phyloP scores from a whole-genome alignment of 1,139 yeast species.

The Hansenula sp. region DNA sequence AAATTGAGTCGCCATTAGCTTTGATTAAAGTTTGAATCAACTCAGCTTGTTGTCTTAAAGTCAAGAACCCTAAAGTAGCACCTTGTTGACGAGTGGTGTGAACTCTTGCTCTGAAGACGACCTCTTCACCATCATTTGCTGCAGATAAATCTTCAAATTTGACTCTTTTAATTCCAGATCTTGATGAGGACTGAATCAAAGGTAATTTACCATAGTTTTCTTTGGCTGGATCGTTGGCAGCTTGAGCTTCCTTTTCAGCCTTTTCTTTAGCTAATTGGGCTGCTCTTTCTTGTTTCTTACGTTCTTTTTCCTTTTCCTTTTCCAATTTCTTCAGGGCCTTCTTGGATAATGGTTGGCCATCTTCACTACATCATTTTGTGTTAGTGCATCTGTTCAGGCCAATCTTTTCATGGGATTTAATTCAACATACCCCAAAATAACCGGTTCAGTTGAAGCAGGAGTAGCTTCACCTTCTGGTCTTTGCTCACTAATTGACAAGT shows the following conservation, averaged over 20 bases:
- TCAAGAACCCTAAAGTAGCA: conserved; percentile 87
- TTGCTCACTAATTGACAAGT: conserved; percentile 30
- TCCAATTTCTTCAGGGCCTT: conserved; percentile 93
- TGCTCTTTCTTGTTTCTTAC: conserved; percentile 90
- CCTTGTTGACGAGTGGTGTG: conserved; percentile 95
- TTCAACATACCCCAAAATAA: conserved; percentile 24
- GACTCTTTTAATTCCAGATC: conserved; percentile 59
- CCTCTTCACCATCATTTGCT: conserved; percentile 72
- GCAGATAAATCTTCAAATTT: conserved; percentile 53
- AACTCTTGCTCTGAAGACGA: conserved; percentile 88
- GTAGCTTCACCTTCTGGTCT: conserved; percentile 10
- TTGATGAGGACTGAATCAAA: conserved; percentile 67
- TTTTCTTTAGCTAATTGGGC: conserved; percentile 83
- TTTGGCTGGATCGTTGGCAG: conserved; percentile 80
- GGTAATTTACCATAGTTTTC: conserved; percentile 89
- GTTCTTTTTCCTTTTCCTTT: conserved; percentile 89
- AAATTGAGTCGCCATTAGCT: conserved; percentile 59
- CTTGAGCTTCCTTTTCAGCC: conserved; percentile 76
- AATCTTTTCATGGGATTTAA: too few species aligned
- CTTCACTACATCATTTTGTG: conserved; percentile 32
- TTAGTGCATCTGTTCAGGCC: too few species aligned
- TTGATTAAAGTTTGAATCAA: conserved; percentile 82
- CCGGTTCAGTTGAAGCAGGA: conserved; percentile 22
- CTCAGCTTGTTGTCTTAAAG: conserved; percentile 85
- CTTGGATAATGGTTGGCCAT: conserved; percentile 93